These are phyloP conservation scores for Diutina rugosa DNA, from an alignment of 1,139 yeast species.

Conservation along the genomic window DNA sequence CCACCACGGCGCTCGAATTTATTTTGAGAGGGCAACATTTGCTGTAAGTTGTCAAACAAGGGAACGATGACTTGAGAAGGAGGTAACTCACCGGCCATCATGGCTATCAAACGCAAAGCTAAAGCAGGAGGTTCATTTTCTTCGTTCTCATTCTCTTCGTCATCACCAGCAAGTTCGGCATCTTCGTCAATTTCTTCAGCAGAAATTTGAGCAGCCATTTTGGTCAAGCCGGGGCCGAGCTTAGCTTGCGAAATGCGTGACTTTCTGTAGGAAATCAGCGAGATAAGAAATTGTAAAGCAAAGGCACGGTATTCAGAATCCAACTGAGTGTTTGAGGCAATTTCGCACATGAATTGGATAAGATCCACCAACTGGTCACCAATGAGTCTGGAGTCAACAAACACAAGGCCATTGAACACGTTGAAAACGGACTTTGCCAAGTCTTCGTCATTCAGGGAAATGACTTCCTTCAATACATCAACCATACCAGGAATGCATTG, in stretches of 20 bases:
- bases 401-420: slow-evolving; percentile 68
- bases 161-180: slow-evolving; percentile 64
- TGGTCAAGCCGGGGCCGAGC: slow-evolving; percentile 70
- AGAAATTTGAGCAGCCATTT: slow-evolving; percentile 64
- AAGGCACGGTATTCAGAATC: slow-evolving; percentile 77
- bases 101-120: slow-evolving; percentile 71
- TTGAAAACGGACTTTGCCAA: slow-evolving; percentile 70
- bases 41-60: slow-evolving; percentile 54
- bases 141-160: slow-evolving; percentile 85
- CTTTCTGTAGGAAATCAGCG: slow-evolving; percentile 63
- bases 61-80: slow-evolving; percentile 86
- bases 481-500: slow-evolving; percentile 71
- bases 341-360: slow-evolving; percentile 62
- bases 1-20: slow-evolving; percentile 72
- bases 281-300: slow-evolving; percentile 75
- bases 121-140: slow-evolving; percentile 71
- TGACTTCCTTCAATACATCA: slow-evolving; percentile 64
- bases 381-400: slow-evolving; percentile 63
- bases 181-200: slow-evolving; percentile 68
- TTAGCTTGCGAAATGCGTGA: slow-evolving; percentile 44
- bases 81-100: slow-evolving; percentile 73
- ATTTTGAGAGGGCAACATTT: slow-evolving; percentile 45
- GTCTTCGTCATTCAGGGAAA: slow-evolving; percentile 58
- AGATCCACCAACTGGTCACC: slow-evolving; percentile 67
- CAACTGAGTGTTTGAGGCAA: slow-evolving; percentile 51